A percentile compares a stretch with the other conserved stretches of the same genome.
Conservation (phyloP, 1,284 basidiomycete genomes). For the Trichosporon faecale region DNA sequence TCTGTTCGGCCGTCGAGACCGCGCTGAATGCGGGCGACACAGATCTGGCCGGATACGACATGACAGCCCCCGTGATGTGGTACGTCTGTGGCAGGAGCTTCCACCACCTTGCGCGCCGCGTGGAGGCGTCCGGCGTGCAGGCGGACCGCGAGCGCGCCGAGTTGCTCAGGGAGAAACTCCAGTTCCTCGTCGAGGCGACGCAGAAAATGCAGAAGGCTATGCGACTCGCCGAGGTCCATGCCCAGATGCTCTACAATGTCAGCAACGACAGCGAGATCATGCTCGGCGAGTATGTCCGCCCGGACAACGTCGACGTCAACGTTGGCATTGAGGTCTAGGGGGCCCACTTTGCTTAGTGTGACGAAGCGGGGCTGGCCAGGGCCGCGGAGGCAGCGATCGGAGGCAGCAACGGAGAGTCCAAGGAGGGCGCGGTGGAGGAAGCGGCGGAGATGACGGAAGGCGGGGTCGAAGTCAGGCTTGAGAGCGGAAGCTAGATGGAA, state of each 20-base stretch:
- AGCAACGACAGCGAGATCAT: slow-evolving; percentile 24
- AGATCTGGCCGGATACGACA: slow-evolving; percentile 26
- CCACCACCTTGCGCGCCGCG: slow-evolving; percentile 21
- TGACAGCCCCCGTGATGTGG: slow-evolving; percentile 20
- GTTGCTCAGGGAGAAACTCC: slow-evolving; percentile 12
- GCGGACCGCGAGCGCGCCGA: slow-evolving; percentile 14
- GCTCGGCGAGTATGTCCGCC: slow-evolving; percentile 27
- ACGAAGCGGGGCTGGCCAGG: too few species aligned
- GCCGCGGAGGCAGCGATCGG: too few species aligned
- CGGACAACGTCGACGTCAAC: slow-evolving; percentile 23
- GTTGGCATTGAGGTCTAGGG: not conserved
- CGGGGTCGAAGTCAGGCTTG: too few species aligned
- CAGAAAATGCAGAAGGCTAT: slow-evolving; percentile 14
- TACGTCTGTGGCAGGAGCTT: slow-evolving; percentile 19
- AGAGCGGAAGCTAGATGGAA: too few species aligned
- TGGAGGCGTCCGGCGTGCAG: slow-evolving; percentile 7
- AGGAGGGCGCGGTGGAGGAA: too few species aligned
- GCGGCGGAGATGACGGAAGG: not conserved
- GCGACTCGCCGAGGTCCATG: slow-evolving; percentile 24
- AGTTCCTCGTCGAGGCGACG: slow-evolving; percentile 16
- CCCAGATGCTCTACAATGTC: slow-evolving; percentile 25
- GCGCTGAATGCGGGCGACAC: slow-evolving; percentile 29
- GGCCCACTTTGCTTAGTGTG: not conserved
- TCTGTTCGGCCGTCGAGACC: slow-evolving; percentile 27
- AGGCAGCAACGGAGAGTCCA: too few species aligned